Conservation (phyloP, 1,284 basidiomycete species). For the Peniophora sp. region DNA sequence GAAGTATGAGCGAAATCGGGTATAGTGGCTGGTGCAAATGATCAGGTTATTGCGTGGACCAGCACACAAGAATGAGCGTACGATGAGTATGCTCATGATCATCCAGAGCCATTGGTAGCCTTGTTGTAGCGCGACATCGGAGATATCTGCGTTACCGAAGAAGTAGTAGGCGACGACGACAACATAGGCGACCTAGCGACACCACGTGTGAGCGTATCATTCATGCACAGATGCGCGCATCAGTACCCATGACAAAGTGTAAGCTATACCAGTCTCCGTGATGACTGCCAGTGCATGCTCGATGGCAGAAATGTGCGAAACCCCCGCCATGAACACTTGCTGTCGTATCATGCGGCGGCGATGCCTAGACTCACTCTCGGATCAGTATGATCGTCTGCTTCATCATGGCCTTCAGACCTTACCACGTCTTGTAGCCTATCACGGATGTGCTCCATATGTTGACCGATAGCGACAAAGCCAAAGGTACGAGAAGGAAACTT, state of each 20-base stretch:
- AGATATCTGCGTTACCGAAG: no score
- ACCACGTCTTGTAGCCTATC: not conserved
- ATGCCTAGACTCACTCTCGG: not conserved
- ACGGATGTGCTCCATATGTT: not conserved
- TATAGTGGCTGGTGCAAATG: not conserved
- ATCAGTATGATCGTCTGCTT: not conserved
- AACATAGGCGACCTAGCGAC: not conserved
- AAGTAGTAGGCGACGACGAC: no score
- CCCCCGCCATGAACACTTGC: not conserved
- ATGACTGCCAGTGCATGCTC: not conserved
- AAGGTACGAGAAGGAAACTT: not conserved
- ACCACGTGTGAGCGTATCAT: not conserved
- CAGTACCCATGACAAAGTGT: not conserved
- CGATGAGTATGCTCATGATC: not conserved
- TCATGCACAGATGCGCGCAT: not conserved
- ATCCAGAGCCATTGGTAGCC: not conserved
- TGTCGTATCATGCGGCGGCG: not conserved
- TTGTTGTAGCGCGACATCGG: not conserved
- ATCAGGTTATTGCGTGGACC: not conserved
- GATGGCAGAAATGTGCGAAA: not conserved
- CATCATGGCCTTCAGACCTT: not conserved
- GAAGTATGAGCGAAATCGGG: not conserved
- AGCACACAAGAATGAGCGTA: not conserved
- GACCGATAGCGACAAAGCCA: not conserved
- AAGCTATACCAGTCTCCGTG: not conserved